phyloP scores from a whole-genome alignment of 2,329 filamentous ascomycete species.

The Aspergillus caelatus region DNA sequence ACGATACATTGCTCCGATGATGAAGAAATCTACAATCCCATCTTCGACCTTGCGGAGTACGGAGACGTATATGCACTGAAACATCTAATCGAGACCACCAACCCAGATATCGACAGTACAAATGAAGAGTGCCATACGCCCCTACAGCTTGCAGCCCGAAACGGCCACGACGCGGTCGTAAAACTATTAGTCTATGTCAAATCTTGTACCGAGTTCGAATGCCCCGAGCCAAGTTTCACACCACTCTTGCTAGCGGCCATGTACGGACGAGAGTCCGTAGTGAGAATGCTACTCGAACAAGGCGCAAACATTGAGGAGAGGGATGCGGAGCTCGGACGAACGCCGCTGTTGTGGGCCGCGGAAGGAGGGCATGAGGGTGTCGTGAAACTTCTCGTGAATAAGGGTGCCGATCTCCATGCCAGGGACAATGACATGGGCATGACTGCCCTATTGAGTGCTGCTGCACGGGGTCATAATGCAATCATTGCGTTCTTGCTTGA shows the following conservation, averaged over 20 bases:
- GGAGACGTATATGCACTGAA: background rate
- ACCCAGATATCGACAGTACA: background rate
- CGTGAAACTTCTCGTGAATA: background rate
- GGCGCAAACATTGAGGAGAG: background rate
- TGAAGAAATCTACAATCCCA: background rate
- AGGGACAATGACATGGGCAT: too few relatives aligned
- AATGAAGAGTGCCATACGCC: background rate
- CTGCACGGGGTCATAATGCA: too few relatives aligned
- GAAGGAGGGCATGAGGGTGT: background rate
- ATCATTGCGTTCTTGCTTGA: too few relatives aligned
- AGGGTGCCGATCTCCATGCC: background rate
- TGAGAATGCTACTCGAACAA: background rate
- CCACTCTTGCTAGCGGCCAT: background rate
- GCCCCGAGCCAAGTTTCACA: background rate
- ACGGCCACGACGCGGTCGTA: background rate
- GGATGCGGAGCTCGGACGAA: background rate
- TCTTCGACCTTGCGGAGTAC: background rate
- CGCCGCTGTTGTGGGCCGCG: background rate
- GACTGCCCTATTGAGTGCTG: too few relatives aligned
- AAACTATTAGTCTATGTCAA: background rate
- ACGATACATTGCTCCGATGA: background rate
- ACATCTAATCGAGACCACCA: background rate
- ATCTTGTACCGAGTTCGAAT: background rate
- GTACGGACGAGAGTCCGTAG: background rate
- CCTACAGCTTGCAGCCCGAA: background rate